These are phyloP conservation scores for Penicillium sp. DNA, from an alignment of 2,329 filamentous ascomycete genomes.

Conservation along the genomic window DNA sequence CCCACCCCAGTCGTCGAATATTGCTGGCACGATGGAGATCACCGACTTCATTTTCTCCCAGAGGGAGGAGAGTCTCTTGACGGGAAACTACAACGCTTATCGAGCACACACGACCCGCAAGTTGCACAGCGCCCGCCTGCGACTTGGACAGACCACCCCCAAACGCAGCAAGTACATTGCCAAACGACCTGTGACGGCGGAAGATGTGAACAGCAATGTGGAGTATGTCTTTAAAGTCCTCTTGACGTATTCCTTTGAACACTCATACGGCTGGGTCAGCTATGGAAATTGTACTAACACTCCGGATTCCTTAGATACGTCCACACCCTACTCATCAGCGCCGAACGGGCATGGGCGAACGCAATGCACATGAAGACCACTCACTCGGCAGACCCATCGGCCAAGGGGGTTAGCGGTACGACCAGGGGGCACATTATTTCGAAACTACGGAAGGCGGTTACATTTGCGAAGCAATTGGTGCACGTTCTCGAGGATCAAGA, in stretches of 20 bases:
- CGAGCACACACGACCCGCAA: conserved; percentile 69
- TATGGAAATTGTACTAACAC: too few species aligned
- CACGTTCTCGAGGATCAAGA: too few species aligned
- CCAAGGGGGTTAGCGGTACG: conserved; percentile 66
- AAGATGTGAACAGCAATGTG: conserved; percentile 64
- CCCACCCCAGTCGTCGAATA: too few species aligned
- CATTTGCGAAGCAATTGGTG: conserved; percentile 62
- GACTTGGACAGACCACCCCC: conserved; percentile 71
- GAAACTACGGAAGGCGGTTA: conserved; percentile 69
- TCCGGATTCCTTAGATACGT: too few species aligned
- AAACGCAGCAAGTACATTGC: conserved; percentile 77
- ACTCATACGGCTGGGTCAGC: too few species aligned
- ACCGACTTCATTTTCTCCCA: conserved; percentile 72
- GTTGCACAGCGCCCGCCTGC: conserved; percentile 73
- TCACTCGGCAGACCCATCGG: conserved; percentile 63
- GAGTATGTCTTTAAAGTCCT: conserved; percentile 61
- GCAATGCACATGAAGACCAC: conserved; percentile 87
- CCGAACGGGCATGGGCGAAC: conserved; percentile 89
- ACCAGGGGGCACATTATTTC: conserved; percentile 83
- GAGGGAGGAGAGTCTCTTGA: conserved; percentile 72
- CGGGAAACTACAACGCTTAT: conserved; percentile 83
- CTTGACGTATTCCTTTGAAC: too few species aligned
- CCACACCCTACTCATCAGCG: conserved; percentile 69
- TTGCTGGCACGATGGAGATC: too few species aligned
- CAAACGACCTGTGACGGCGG: conserved; percentile 61